Base-by-base conservation (phyloP, 257 asterid species). In the Leptodermis oblonga region DNA sequence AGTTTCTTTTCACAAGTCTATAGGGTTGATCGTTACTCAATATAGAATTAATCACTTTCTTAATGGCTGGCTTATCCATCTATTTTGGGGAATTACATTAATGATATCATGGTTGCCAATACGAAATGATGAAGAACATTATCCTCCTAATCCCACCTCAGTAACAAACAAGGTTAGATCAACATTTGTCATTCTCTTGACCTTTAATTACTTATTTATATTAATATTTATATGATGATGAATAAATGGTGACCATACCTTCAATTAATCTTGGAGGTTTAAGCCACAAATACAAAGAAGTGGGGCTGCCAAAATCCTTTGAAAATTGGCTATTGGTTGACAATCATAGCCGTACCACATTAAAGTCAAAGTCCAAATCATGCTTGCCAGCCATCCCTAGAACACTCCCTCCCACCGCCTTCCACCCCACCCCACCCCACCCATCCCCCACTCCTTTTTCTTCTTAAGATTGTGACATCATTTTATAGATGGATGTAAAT, bases 391-490 rank as follows among this genome's bases (percentile, higher is more conserved):
- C 48, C 67, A 62, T 11, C 49, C 28, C 58, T 51, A 7, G 0
- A 20, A 7, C 58, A 26, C n/a, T 22, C 28, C 67, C 14, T 62
- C 39, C 49, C 67, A 62, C 67, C 67, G 67, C 67, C 67, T 22
- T 62, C 45, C 67, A n/a, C 67, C 67, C n/a, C n/a, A n/a, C n/a
- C 49, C 67, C 49, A 17, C 66, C 25, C 66, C 66, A 9, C 26
- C 7, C 55, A 23, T 49, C 55, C 3, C 7, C 2, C 55, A 2
- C 23, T 2, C 2, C 52, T 41, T n/a, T n/a, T n/a, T n/a, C n/a
- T n/a, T n/a, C n/a, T n/a, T 4, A 51, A 3, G 2, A 51, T 51
- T 51, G 28, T 51, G 58, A n/a, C 22, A 12, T 51, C 28, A 51
- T 51, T 6, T 1, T 3, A 20, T 18, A 48, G 7, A 17, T 48